phyloP scores from a whole-genome alignment of 2,329 filamentous ascomycete genomes.

The Aspergillus calidoustus region DNA sequence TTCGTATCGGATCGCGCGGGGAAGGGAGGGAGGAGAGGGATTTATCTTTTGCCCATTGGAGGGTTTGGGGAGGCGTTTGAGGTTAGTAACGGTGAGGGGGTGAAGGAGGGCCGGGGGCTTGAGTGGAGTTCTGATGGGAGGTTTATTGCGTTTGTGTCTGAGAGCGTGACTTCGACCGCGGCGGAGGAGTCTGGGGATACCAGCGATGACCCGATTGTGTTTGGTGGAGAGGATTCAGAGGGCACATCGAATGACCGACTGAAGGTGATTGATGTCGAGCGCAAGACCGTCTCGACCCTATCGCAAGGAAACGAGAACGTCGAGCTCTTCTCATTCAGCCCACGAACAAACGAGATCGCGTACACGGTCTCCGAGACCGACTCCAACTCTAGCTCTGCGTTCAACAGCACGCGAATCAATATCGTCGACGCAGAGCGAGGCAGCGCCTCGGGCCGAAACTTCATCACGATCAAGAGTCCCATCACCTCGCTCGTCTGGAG shows the following conservation, averaged over 20 bases:
- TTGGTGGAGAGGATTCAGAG: not conserved
- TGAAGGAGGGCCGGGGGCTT: not conserved
- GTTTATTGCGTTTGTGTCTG: constrained; percentile 9
- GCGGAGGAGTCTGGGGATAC: not conserved
- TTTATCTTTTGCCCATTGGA: constrained; percentile 12
- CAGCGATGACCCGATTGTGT: not conserved
- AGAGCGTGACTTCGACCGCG: not conserved
- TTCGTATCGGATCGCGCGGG: constrained; percentile 13
- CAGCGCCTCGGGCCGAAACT: not conserved
- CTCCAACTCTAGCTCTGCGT: not conserved
- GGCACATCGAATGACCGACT: not conserved
- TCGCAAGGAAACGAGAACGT: not conserved
- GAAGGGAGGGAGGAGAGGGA: not conserved
- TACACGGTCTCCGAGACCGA: not conserved
- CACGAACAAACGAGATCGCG: not conserved
- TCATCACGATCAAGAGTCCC: not conserved
- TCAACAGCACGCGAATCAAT: not conserved
- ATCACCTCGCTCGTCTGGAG: constrained; percentile 9
- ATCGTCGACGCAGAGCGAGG: not conserved
- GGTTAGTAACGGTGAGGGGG: not conserved
- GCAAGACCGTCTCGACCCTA: not conserved
- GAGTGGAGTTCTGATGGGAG: constrained; percentile 13
- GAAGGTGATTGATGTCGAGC: constrained; percentile 3
- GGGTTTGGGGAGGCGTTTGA: constrained; percentile 13
- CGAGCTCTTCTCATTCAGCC: constrained; percentile 10